Base-by-base conservation (phyloP, 2,329 filamentous ascomycete genomes). In the Alternaria postmessia region DNA sequence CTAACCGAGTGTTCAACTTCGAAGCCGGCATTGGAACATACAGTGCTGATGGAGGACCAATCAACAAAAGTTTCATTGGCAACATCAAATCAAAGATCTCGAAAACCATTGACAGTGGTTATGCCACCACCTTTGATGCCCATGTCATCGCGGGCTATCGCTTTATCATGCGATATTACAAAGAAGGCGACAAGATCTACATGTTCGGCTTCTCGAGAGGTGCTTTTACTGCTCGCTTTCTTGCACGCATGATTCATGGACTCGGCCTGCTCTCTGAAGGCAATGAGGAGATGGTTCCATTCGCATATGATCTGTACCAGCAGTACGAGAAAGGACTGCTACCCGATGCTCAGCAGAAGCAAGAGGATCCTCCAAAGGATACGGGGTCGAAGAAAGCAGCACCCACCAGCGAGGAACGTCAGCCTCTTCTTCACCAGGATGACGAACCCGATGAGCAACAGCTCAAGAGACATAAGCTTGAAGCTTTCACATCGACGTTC, bases 401-500 rank as follows among this genome's bases (percentile, higher is more conserved):
- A 1, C 0, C 22, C 22, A 5, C 22, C 22, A 24, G 22, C 22
- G 22, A 24, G 22, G 22, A 24, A 24, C 22, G 22, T 24, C 22
- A 6, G 22, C 22, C 22, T 24, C 22, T 24, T 24, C 22, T 24
- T 0, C 22, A 0, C 22, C 22, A 24, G 0, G 22, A 24, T 24
- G 22, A 7, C 18, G 7, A 28, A 53, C 16, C 28, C 39, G 52
- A 46, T 32, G 28, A 47, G 52, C 43, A 47, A 20, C 52, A 55
- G 18, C 22, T 47, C 9, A 71, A 75, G 47, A 79, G 80, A 74
- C 80, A 76, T 5, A 76, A 81, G 9, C 54, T 51, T 3, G 39
- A 51, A 43, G 44, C 54, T 24, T 83, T 82, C 75, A 82, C 81
- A 62, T 72, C 70, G 43, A 82, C 81, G 0, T 84, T 83, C 63